Evolutionary conservation across 164 flowering plant species (phyloP).

Genomic region (Magnolia officinalis): DNA sequence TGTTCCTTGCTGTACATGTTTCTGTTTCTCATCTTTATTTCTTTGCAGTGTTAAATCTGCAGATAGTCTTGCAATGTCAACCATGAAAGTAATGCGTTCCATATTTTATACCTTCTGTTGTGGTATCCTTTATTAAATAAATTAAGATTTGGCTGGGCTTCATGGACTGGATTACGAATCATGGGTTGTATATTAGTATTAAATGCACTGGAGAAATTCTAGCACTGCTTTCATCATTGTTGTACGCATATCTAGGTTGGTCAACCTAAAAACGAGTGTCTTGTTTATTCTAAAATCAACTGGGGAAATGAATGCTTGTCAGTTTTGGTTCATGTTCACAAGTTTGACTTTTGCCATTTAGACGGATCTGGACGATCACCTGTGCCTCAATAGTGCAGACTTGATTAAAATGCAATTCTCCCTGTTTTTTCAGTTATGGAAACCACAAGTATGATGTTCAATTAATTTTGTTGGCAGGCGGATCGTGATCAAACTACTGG

Average conservation of each 20-base stretch:
- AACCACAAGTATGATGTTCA: not conserved
- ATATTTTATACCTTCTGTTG: not conserved
- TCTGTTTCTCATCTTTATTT: not conserved
- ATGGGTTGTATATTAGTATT: not conserved
- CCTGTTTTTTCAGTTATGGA: not conserved
- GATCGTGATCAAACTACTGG: constrained; percentile 88
- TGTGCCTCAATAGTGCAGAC: not conserved
- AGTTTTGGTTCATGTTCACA: no score
- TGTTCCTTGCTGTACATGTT: not conserved
- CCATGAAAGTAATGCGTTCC: not conserved
- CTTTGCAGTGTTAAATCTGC: not conserved
- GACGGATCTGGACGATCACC: no score
- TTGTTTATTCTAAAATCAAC: no score
- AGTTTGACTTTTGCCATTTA: no score
- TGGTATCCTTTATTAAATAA: not conserved
- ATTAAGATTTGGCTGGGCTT: not conserved
- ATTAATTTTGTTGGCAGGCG: constrained; percentile 59
- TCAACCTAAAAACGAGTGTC: no score
- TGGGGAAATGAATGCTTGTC: no score
- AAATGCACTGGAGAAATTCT: no score
- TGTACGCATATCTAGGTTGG: no score
- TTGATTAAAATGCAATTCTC: no score
- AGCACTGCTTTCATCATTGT: no score
- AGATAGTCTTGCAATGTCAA: not conserved
- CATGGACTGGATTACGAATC: not conserved